Conservation (phyloP, 139 green algal species). For the Marvania coccoides region DNA sequence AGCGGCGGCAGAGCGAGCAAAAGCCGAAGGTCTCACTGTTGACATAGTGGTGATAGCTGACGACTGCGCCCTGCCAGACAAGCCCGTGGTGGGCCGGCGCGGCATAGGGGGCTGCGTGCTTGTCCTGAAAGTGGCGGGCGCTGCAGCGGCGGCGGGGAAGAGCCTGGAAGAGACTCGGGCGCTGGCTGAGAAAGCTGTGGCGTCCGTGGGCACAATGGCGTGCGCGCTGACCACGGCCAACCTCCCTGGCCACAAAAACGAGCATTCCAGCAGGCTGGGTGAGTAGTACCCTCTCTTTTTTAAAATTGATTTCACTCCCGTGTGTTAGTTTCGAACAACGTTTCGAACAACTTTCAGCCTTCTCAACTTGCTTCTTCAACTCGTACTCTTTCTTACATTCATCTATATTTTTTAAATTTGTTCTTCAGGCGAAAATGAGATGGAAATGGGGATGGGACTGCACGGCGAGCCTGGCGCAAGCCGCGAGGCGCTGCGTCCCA, state of each 20-base stretch:
- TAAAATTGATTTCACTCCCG: too few species aligned
- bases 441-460: constrained; percentile 85
- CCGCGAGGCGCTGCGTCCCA: neutral
- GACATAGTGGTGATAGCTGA: constrained; percentile 71
- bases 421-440: constrained; percentile 22
- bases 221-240: constrained; percentile 58
- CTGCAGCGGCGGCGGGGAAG: constrained; percentile 49
- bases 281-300: too few species aligned
- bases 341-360: too few species aligned
- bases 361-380: too few species aligned
- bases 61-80: constrained; percentile 62
- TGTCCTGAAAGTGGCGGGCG: constrained; percentile 85
- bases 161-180: constrained; percentile 45
- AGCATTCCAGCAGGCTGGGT: too few species aligned
- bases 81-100: constrained; percentile 50
- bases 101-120: constrained; percentile 81
- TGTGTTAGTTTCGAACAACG: too few species aligned
- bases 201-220: constrained; percentile 52
- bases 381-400: too few species aligned
- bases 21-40: constrained; percentile 55
- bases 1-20: constrained; percentile 74
- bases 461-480: constrained; percentile 75
- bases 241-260: constrained; percentile 55
- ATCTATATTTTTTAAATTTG: too few species aligned
- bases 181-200: constrained; percentile 33